These are phyloP conservation scores for Stagonosporopsis tanaceti DNA, from an alignment of 2,329 filamentous ascomycete genomes.

Conservation along the genomic window DNA sequence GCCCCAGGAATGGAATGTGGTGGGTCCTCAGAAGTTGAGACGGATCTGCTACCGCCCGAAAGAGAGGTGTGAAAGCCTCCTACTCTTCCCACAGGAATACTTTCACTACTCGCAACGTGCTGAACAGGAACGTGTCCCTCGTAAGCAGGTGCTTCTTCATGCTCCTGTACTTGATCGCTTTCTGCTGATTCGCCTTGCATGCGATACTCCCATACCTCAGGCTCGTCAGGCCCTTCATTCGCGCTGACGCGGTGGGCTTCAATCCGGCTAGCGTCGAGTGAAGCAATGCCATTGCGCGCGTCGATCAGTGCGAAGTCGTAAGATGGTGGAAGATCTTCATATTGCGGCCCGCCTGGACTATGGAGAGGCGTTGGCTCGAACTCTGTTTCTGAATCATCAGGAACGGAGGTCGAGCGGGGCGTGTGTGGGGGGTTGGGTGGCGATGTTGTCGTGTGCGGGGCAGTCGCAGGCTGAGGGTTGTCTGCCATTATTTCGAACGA, in stretches of 20 bases:
- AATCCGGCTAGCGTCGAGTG: slow-evolving; percentile 38
- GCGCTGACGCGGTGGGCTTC: slow-evolving; percentile 37
- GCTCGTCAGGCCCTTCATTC: slow-evolving; percentile 32
- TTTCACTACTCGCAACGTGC: slow-evolving; percentile 29
- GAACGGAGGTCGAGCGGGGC: slow-evolving; percentile 39
- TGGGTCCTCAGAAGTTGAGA: slow-evolving; percentile 28
- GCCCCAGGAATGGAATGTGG: slow-evolving; percentile 36
- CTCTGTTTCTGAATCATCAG: slow-evolving; percentile 45
- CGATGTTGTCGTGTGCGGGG: slow-evolving; percentile 24
- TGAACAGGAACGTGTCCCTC: slow-evolving; percentile 36
- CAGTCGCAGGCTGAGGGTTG: slow-evolving; percentile 19
- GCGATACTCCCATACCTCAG: slow-evolving; percentile 38
- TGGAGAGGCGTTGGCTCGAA: slow-evolving; percentile 42
- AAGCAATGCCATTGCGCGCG: slow-evolving; percentile 35
- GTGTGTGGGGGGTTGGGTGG: slow-evolving; percentile 33
- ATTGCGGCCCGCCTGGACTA: slow-evolving; percentile 43
- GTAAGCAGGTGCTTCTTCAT: slow-evolving; percentile 34
- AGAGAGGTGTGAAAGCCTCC: not conserved
- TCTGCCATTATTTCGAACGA: slow-evolving; percentile 30
- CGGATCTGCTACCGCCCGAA: not conserved
- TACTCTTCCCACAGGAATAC: slow-evolving; percentile 35
- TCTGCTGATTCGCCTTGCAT: slow-evolving; percentile 28
- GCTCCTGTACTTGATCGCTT: slow-evolving; percentile 23
- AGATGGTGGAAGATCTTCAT: slow-evolving; percentile 48
- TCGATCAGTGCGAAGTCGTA: slow-evolving; percentile 48